phyloP scores from a whole-genome alignment of 2,329 filamentous ascomycete genomes.

The Diaporthe citri region DNA sequence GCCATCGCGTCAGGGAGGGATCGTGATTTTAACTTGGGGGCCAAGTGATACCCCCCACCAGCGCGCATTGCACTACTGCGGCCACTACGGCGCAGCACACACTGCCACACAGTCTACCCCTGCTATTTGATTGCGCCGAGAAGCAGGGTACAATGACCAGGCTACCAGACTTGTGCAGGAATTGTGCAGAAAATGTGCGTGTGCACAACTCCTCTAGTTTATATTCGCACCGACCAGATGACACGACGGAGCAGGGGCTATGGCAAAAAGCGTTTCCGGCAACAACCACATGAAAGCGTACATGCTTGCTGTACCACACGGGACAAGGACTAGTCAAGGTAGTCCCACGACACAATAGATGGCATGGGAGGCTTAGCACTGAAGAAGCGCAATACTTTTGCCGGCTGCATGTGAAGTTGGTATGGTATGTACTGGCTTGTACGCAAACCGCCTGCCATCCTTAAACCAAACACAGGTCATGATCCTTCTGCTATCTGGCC shows the following conservation, averaged over 20 bases:
- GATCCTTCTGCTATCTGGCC: too few relatives aligned
- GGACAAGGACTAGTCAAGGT: neutral
- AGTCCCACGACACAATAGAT: neutral
- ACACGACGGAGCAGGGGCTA: too few relatives aligned
- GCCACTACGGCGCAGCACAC: neutral
- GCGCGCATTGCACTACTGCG: neutral
- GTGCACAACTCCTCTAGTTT: neutral
- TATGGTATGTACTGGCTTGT: too few relatives aligned
- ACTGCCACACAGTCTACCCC: neutral
- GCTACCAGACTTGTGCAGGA: too few relatives aligned
- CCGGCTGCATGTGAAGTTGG: neutral
- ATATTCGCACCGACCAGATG: neutral
- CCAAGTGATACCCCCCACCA: neutral
- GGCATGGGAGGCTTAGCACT: neutral
- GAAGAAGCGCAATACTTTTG: neutral
- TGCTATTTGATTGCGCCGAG: neutral
- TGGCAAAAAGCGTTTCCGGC: too few relatives aligned
- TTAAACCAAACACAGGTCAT: too few relatives aligned
- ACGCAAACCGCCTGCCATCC: too few relatives aligned
- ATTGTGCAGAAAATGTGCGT: neutral
- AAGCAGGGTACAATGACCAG: neutral
- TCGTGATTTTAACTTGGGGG: neutral
- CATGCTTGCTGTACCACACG: neutral
- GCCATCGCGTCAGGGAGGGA: neutral
- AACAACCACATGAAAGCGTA: neutral